Evolutionary conservation across 768 basidiomycete species (phyloP).

Genomic region (Paxillus rubicundulus): DNA sequence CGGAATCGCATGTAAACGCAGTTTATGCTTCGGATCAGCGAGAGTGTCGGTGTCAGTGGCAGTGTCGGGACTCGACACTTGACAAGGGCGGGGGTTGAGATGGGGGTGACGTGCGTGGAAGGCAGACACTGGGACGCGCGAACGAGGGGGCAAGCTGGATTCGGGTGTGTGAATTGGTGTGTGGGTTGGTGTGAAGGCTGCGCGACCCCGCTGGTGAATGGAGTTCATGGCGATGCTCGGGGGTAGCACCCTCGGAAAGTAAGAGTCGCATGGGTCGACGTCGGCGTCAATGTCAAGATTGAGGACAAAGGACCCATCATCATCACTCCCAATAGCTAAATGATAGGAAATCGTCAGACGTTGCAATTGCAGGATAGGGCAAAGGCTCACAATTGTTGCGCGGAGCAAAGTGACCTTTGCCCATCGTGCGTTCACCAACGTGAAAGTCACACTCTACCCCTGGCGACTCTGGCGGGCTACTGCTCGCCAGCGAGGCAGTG

Average conservation of each 20-base stretch:
- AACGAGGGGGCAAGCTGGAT: neutral
- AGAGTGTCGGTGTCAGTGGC: neutral
- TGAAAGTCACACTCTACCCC: neutral
- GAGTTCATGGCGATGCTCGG: neutral
- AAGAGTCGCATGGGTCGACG: constrained; percentile 4
- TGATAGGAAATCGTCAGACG: no score
- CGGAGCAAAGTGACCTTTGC: neutral
- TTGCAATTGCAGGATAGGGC: no score
- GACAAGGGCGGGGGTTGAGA: neutral
- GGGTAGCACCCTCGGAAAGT: constrained; percentile 2
- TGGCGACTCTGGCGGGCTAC: constrained; percentile 11
- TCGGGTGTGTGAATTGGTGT: neutral
- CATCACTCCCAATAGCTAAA: neutral
- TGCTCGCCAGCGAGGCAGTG: constrained; percentile 9
- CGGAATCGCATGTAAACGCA: constrained; percentile 1
- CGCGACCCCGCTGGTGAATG: neutral
- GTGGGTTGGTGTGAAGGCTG: neutral
- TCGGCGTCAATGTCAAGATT: constrained; percentile 11
- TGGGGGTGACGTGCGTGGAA: constrained; percentile 7
- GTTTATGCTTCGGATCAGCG: neutral
- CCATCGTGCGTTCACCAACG: neutral
- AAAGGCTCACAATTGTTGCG: neutral
- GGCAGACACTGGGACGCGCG: neutral
- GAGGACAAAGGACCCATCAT: neutral
- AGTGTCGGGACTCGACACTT: neutral